These are phyloP conservation scores for Sistotremastrum suecicum DNA, from an alignment of 768 basidiomycete genomes.

Conservation along the genomic window DNA sequence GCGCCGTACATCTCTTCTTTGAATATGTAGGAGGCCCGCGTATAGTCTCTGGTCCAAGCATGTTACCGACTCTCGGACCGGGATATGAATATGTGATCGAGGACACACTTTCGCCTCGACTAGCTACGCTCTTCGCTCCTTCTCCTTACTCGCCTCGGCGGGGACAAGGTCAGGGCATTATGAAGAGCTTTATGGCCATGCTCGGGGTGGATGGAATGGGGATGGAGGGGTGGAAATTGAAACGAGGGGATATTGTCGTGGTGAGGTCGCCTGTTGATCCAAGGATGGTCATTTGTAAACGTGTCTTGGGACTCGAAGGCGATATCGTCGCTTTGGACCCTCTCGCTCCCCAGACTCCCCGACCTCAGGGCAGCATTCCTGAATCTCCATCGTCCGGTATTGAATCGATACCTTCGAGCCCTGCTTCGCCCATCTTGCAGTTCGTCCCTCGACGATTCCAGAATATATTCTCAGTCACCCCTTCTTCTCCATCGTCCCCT, in stretches of 20 bases:
- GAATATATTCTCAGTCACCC: too few relatives aligned
- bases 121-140: conserved; percentile 14
- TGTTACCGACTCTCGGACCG: conserved; percentile 60
- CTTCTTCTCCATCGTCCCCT: too few relatives aligned
- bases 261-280: conserved; percentile 59
- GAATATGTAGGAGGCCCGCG: conserved; percentile 47
- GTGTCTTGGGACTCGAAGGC: conserved; percentile 80
- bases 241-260: conserved; percentile 67
- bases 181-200: too few relatives aligned
- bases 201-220: neutral
- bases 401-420: too few relatives aligned
- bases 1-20: conserved; percentile 46
- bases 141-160: conserved; percentile 17
- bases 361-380: too few relatives aligned
- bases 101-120: conserved; percentile 38
- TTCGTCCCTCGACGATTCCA: too few relatives aligned
- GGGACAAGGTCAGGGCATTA: too few relatives aligned
- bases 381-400: too few relatives aligned
- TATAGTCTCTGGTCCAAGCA: conserved; percentile 54
- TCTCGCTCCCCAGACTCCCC: too few relatives aligned
- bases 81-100: conserved; percentile 52
- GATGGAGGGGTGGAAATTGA: conserved; percentile 16
- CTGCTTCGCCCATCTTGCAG: neutral
- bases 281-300: conserved; percentile 64
- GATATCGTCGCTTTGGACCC: conserved; percentile 86